Base-by-base conservation (phyloP, 2,329 filamentous ascomycete species). In the Pseudogymnoascus sp. region DNA sequence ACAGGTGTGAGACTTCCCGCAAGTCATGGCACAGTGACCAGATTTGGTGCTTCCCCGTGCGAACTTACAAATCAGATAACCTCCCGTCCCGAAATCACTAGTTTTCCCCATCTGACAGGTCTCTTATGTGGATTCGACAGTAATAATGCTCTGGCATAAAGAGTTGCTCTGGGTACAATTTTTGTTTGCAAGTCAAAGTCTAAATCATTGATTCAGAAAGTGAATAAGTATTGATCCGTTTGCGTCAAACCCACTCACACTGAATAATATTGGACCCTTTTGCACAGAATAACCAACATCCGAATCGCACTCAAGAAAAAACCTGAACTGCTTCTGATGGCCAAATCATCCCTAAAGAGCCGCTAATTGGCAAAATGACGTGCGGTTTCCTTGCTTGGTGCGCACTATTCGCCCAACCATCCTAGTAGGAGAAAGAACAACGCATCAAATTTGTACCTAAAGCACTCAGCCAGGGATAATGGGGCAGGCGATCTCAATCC, bases 381-480 rank as follows among this genome's bases (percentile, higher is more conserved):
- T 54, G 47, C 28, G 47, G 47, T 28, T 32, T 54, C 47, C 47
- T 34, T 54, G 28, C 47, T 34, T 32, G 9, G 28, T 32, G 28
- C n/a, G 16, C 32, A 20, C 18, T 54, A 54, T 34, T 54, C 47
- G 47, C 47, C 47, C 47, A 54, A 54, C 16, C 3, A 18, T 14
- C 47, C 47, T 54, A 54, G 47, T 22, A 32, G 14, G n/a, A 54
- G 47, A 54, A 54, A 54, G 47, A 54, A 54, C 47, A 54, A 54
- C 47, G 47, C 47, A 54, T 54, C 47, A 54, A 54, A 20, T 4
- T 32, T 54, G 47, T 54, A 54, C 47, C 47, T 54, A 54, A 54
- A 20, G 3, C 16, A 16, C 28, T 32, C 28, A 54, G 47, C 28
- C 47, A 54, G 47, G 47, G 47, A 54, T 54, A 20, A 54, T 8